Evolutionary conservation across 257 asterid genomes (phyloP), one percentile per base, ranked within the genome.

Genomic region (Prunella vulgaris): DNA sequence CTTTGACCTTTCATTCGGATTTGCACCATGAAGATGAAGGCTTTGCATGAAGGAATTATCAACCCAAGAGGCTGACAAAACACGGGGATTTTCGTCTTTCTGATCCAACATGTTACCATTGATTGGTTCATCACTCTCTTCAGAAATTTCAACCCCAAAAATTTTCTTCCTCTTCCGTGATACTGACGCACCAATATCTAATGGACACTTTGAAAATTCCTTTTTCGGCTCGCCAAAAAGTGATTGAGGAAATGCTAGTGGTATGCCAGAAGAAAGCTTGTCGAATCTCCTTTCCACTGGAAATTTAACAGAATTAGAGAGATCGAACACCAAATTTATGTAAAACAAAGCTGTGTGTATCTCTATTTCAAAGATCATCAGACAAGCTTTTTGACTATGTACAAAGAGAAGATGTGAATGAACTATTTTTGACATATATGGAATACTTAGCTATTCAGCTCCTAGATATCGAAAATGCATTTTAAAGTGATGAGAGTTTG

Each of bases 141-240:
- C 95, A 18, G 72, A 80, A 73, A 91, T 83, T 60, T 87, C 93
- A 7, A 88, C 84, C 28, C 96, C 97, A 37, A 88, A 91, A 12
- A 88, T 73, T 57, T 78, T 87, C 74, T 74, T 78, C 67, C 79
- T 88, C 67, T 44, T 81, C 78, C 44, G 79, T 64, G 64, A 21
- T 60, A 77, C 83, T 9, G 86, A 72, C 27, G 80, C 64, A 59
- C 74, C 33, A 6, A 60, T 66, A 64, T 75, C 81, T 14, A 58
- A 66, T 1, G 71, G 76, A 51, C 58, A 24, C 66, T 72, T 62
- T 10, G 74, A 68, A 46, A 68, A 57, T 28, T 71, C 80, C 17
- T 77, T 68, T 64, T 66, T 54, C 22, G 74, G 66, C 71, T 76
- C 84, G 44, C 71, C 74, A 35, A n/a, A 62, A 20, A 64, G 66